Base-by-base conservation (phyloP, 495 filamentous ascomycete genomes). In the Podospora comata region DNA sequence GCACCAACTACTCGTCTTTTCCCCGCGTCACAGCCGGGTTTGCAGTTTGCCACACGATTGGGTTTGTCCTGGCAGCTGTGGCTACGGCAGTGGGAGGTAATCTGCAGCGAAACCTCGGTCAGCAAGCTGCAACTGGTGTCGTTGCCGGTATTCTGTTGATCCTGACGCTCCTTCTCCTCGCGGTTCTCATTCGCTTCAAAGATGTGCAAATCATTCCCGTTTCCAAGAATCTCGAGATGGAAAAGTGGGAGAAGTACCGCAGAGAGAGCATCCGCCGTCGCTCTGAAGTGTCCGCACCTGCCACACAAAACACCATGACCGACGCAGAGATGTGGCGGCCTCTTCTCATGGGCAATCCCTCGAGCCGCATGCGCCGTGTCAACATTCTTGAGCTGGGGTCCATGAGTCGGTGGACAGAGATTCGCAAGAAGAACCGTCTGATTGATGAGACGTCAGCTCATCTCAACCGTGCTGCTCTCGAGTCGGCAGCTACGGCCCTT, bases 1-100 rank as follows among this genome's bases (percentile, higher is more conserved):
- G 88, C 64, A 88, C 86, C 56, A 88, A 90, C 73, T 88, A 90
- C 76, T 87, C 88, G 20, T 83, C 83, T 53, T 89, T 88, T 68
- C 91, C 91, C 19, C 85, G 91, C 20, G 86, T 92, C 48, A 85
- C 81, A 16, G 87, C 89, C n/a, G 91, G 86, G 11, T 88, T 92
- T 75, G 89, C 89, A 60, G 84, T 88, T 27, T 81, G 83, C n/a
- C 90, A 93, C 71, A 84, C 83, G 11, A 71, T 90, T 55, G 87
- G 85, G 16, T 92, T 91, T 72, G 65, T 90, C 30, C 75, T 89
- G 32, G 87, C 89, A 3, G 89, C 90, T 4, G 82, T 81, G 1
- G 87, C 87, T 1, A 89, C 88, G 1, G 87, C 82, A 13, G 79
- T 88, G 59, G 88, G 89, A 7, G 89, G 89, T 48, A 77, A 79